Conservation (phyloP, 495 filamentous ascomycete species). For the Hapsidospora chrysogenum region DNA sequence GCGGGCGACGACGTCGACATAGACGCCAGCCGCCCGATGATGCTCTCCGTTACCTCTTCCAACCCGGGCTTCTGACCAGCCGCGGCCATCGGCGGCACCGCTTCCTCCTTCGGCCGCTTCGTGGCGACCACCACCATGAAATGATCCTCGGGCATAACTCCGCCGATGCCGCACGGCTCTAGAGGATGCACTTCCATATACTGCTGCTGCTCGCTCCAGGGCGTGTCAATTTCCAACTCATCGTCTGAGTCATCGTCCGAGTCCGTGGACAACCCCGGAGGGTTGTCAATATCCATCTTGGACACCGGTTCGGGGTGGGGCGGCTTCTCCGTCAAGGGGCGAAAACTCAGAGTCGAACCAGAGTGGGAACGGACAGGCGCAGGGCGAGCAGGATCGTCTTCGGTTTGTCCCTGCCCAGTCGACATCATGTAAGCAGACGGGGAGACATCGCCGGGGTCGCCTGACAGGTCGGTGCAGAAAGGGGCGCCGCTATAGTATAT, state of each 20-base stretch:
- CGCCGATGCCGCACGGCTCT: conserved; percentile 47
- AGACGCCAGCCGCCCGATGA: conserved; percentile 17
- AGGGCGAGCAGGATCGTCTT: conserved; percentile 3
- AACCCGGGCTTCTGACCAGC: conserved; percentile 3
- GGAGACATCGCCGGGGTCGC: conserved; percentile 31
- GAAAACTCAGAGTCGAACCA: conserved; percentile 23
- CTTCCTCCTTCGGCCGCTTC: conserved; percentile 17
- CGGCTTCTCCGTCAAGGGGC: conserved; percentile 20
- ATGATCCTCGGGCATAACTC: conserved; percentile 48
- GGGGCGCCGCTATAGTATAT: conserved; percentile 61
- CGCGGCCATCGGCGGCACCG: too few species aligned
- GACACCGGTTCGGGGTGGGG: conserved; percentile 3
- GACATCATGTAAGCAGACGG: conserved; percentile 22
- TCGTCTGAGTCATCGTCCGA: conserved; percentile 9
- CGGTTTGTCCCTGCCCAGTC: conserved; percentile 9
- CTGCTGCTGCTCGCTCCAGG: conserved; percentile 18
- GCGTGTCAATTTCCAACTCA: conserved; percentile 14
- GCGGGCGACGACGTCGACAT: conserved; percentile 19
- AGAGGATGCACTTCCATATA: conserved; percentile 16
- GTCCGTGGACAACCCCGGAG: conserved; percentile 4
- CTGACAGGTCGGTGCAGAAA: conserved; percentile 63
- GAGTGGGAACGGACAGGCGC: conserved; percentile 8
- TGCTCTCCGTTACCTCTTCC: conserved; percentile 14
- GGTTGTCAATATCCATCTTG: conserved; percentile 8
- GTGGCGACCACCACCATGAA: conserved; percentile 41